phyloP scores from a whole-genome alignment of 2,329 filamentous ascomycete genomes.

The Neopestalotiopsis sp. region DNA sequence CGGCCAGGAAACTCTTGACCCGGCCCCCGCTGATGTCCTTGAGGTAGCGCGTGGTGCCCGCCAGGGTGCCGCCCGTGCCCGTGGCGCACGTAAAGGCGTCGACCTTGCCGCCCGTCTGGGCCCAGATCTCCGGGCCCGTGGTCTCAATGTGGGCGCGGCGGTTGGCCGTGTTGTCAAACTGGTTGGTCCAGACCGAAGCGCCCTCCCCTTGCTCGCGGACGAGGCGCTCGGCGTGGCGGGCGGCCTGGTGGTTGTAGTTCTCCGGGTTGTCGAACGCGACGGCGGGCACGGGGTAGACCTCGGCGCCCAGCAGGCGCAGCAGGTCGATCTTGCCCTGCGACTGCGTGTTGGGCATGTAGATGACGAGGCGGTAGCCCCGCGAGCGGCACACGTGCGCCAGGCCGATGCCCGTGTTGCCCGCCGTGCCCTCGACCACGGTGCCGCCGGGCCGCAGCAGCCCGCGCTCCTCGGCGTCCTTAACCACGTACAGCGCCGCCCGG shows the following conservation, averaged over 20 bases:
- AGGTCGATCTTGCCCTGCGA: conserved; percentile 98
- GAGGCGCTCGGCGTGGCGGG: conserved; percentile 82
- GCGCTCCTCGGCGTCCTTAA: conserved; percentile 89
- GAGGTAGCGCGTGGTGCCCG: conserved; percentile 85
- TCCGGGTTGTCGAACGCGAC: conserved; percentile 93
- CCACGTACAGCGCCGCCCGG: conserved; percentile 90
- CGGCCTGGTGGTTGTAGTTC: conserved; percentile 98
- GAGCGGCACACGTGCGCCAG: conserved; percentile 95
- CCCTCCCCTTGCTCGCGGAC: conserved; percentile 59
- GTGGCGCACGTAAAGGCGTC: conserved; percentile 97
- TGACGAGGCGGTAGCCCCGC: conserved; percentile 91
- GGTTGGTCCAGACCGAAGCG: conserved; percentile 92
- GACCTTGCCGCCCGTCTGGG: conserved; percentile 82
- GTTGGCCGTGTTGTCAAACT: conserved; percentile 97
- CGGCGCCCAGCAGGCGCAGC: conserved; percentile 85
- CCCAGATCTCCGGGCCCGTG: conserved; percentile 96
- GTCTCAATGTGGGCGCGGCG: conserved; percentile 94
- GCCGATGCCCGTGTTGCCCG: conserved; percentile 97
- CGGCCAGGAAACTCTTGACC: conserved; percentile 88
- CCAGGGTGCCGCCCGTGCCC: conserved; percentile 89
- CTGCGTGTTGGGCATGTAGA: conserved; percentile 99
- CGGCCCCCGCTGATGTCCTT: conserved; percentile 80
- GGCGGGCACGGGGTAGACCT: conserved; percentile 94
- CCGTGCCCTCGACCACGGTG: conserved; percentile 95
- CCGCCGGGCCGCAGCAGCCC: conserved; percentile 84